Evolutionary conservation across 176 grass and related monocot genomes (phyloP), one percentile per base, ranked within the genome.

Genomic region (Luzula sylvatica): DNA sequence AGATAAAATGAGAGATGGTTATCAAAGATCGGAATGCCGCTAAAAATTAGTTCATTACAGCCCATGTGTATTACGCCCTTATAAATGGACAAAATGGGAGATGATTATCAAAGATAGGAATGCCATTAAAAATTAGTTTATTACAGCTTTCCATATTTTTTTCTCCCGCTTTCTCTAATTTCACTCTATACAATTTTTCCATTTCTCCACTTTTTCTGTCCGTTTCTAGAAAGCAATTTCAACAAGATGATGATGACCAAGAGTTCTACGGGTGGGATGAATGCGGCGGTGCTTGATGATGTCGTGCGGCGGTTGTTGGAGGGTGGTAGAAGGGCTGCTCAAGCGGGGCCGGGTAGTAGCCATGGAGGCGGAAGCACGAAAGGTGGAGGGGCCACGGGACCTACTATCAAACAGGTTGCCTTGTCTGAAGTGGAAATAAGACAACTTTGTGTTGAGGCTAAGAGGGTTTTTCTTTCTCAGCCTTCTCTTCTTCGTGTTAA

Each of bases 361-460:
- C 56, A 26, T 3, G 3, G 41, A 24, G 56, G 56, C 20, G 56
- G 57, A 42, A n/a, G n/a, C n/a, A n/a, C n/a, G n/a, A n/a, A n/a
- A n/a, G 58, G 7, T 8, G 65, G 46, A 2, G 48, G 60, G 11
- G 57, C 16, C 18, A 15, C 11, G 30, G 61, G 52, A 3, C 27
- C 61, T 11, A 52, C 25, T 16, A 72, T 80, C 11, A 70, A 62
- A 44, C 88, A 87, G 83, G 88, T 94, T 23, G 72, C 79, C 68
- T 71, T 94, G 19, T 94, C 83, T 17, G 88, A 94, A 77, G 72
- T 78, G 65, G 88, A 87, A 83, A 94, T 94, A 67, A 79, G 88
- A n/a, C 83, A 83, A 65, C 87, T 94, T 49, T 94, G 87, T 75
- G 82, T 94, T 21, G 83, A 94, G 46, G 88, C 83, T 3, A 94